Conservation (phyloP, 805 yeast species). For the Saturnispora sekii region DNA sequence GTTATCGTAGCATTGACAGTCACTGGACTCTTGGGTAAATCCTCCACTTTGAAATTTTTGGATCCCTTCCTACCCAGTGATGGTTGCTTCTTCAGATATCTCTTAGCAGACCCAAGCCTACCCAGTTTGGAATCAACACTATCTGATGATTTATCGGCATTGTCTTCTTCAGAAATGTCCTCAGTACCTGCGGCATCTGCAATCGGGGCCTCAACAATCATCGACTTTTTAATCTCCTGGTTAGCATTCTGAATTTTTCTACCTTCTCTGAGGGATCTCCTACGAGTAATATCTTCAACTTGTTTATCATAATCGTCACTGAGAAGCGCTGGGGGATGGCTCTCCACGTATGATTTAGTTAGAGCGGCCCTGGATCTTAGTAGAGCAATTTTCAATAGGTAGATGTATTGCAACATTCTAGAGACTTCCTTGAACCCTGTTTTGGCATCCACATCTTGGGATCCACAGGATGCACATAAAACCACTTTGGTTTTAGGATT, state of each 20-base stretch:
- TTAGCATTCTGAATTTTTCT: conserved; percentile 45
- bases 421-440: conserved; percentile 55
- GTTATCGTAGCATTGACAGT: conserved; percentile 37
- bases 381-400: conserved; percentile 74
- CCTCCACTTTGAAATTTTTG: conserved; percentile 22
- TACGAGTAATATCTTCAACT: conserved; percentile 63
- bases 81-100: conserved; percentile 3
- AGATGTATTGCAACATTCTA: conserved; percentile 63
- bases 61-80: conserved; percentile 22
- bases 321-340: background rate
- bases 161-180: background rate
- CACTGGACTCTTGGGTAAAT: conserved; percentile 15
- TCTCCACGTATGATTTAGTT: background rate
- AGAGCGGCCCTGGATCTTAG: conserved; percentile 54
- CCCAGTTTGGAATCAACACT: conserved; percentile 5
- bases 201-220: conserved; percentile 53
- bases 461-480: conserved; percentile 56
- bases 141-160: background rate
- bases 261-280: conserved; percentile 64
- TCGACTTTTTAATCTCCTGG: conserved; percentile 52
- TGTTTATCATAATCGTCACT: conserved; percentile 51
- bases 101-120: conserved; percentile 4
- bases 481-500: conserved; percentile 30
- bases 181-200: conserved; percentile 30
- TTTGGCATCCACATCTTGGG: conserved; percentile 37